Percentiles rank a stretch among this genome's conserved stretches.
Evolutionary conservation across 2,329 filamentous ascomycete species (phyloP).

Genomic region (Ceratocystis destructans): DNA sequence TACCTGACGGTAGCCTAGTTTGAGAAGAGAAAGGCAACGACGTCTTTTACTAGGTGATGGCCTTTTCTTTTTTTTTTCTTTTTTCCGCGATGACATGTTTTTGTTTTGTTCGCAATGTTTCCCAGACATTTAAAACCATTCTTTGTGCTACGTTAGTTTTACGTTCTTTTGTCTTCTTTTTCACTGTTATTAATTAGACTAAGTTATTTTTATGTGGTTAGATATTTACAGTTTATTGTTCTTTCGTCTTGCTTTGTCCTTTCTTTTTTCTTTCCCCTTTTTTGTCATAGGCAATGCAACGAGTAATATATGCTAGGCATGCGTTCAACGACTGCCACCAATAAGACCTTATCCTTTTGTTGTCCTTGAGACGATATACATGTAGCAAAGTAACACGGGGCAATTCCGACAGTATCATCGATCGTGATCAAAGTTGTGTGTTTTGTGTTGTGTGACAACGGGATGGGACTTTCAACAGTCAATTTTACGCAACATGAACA

Average conservation of each 20-base stretch:
- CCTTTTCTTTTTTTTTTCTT: background rate
- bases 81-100: background rate
- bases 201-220: background rate
- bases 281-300: background rate
- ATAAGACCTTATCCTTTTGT: background rate
- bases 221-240: background rate
- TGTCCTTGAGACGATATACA: background rate
- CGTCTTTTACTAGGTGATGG: background rate
- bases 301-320: background rate
- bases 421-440: background rate
- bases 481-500: background rate
- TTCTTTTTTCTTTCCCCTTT: background rate
- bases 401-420: too few relatives aligned
- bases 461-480: background rate
- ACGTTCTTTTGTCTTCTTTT: background rate
- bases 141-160: background rate
- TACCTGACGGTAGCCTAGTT: slow-evolving; percentile 18
- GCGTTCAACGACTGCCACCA: background rate
- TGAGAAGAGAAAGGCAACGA: background rate
- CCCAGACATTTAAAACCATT: background rate
- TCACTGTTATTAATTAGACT: background rate
- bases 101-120: background rate
- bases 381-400: too few relatives aligned
- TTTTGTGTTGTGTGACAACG: background rate
- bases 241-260: background rate